Evolutionary conservation across 2,329 filamentous ascomycete species (phyloP).

Genomic region (Coniochaeta pulveracea): DNA sequence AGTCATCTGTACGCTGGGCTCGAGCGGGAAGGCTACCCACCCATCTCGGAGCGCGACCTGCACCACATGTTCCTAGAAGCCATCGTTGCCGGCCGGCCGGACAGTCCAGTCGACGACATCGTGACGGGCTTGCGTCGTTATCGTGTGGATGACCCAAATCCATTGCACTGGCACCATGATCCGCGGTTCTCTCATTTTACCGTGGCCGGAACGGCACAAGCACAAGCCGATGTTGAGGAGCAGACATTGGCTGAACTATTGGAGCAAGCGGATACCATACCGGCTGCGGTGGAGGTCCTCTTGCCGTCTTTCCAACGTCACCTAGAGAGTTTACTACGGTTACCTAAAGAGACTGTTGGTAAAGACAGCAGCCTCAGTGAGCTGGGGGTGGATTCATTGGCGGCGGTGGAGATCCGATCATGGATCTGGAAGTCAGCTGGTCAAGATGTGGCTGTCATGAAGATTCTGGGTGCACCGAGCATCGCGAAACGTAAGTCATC

Average conservation of each 20-base stretch:
- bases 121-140: constrained; percentile 29
- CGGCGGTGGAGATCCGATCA: constrained; percentile 27
- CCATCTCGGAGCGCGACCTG: constrained; percentile 37
- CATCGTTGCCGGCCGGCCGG: constrained; percentile 26
- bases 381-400: constrained; percentile 28
- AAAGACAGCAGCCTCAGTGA: constrained; percentile 20
- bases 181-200: constrained; percentile 29
- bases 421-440: constrained; percentile 32
- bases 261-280: constrained; percentile 9
- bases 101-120: constrained; percentile 19
- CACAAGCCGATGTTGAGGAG: neutral
- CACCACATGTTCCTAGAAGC: constrained; percentile 41
- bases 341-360: constrained; percentile 17
- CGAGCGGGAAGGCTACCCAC: constrained; percentile 31
- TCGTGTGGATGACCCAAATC: constrained; percentile 15
- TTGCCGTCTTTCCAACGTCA: constrained; percentile 15
- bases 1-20: constrained; percentile 25
- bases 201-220: constrained; percentile 8
- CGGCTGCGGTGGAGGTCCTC: constrained; percentile 15
- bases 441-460: constrained; percentile 32
- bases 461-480: constrained; percentile 24
- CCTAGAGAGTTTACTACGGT: constrained; percentile 20
- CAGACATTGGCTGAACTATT: constrained; percentile 18
- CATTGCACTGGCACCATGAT: constrained; percentile 30
- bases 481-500: constrained; percentile 12